Evolutionary conservation across 1,139 yeast genomes (phyloP).

Genomic region (Lodderomyces pseudojiufengensis): DNA sequence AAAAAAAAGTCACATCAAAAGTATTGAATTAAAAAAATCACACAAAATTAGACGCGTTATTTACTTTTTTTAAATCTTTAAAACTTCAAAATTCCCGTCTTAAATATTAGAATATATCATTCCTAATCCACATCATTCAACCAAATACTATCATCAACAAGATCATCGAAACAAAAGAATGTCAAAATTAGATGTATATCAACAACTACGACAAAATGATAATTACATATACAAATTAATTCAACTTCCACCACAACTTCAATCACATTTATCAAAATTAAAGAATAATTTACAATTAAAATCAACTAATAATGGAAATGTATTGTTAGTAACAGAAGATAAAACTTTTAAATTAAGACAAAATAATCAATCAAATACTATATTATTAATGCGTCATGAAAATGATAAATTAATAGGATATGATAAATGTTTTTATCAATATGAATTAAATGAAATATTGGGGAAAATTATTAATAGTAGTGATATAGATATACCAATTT

Average conservation of each 20-base stretch:
- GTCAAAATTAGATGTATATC: conserved; percentile 18
- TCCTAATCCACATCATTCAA: too few relatives aligned
- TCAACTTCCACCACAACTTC: conserved; percentile 56
- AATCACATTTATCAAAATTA: conserved; percentile 36
- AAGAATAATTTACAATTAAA: conserved; percentile 38
- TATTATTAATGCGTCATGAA: conserved; percentile 45
- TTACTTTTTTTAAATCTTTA: too few relatives aligned
- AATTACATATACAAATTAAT: conserved; percentile 48
- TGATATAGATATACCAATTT: conserved; percentile 41
- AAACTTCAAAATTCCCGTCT: too few relatives aligned
- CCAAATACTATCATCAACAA: too few relatives aligned
- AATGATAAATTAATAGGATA: conserved; percentile 32
- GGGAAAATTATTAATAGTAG: conserved; percentile 44
- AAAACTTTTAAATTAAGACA: conserved; percentile 67
- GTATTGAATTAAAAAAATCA: too few relatives aligned
- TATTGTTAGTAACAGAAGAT: conserved; percentile 59
- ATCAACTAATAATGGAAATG: conserved; percentile 28
- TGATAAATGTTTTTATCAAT: conserved; percentile 43
- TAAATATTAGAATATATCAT: too few relatives aligned
- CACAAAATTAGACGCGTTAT: not conserved
- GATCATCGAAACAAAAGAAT: not conserved
- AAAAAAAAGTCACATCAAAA: too few relatives aligned
- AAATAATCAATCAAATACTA: conserved; percentile 84
- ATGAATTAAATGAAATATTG: conserved; percentile 40
- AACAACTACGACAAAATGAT: conserved; percentile 21